Base-by-base conservation (phyloP, 352 stramenopile genomes). In the Globisporangium rhizosaccharum region DNA sequence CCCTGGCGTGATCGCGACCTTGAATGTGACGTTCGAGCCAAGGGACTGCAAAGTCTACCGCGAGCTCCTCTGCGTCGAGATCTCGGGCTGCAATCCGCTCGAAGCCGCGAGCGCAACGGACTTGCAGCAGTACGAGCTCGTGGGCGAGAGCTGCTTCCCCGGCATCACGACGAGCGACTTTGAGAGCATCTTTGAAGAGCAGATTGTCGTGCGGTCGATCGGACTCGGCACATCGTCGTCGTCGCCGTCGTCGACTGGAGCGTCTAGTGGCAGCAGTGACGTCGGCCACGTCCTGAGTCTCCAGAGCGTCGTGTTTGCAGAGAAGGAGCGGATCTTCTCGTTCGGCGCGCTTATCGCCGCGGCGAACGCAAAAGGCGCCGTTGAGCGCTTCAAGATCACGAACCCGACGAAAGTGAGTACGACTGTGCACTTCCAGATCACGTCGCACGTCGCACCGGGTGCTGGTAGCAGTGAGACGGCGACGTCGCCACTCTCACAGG, bases 351-450 rank as follows among this genome's bases (percentile, higher is more conserved):
- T 97, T 33, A 78, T 94, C 39, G 75, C 82, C 10, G 75, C 75
- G 2, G 57, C 65, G 4, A 84, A 72, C 55, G 74, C 74, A 37
- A 88, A 94, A 56, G 95, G 88, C 30, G 76, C 84, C 6, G 73
- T 90, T 17, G 94, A 98, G 63, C 74, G 94, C 2, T 97, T 98
- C 61, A 97, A 97, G 65, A 98, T 98, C 41, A 92, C 83, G 0
- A 98, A 98, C 64, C 88, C 88, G n/a, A 97, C 83, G 56, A 98
- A 98, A 76, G 92, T 98, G 41, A 82, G 72, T n/a, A 90, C 90
- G 18, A 85, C 65, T 2, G 87, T 98, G 1, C 76, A 84, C 26
- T 97, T 98, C 63, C 67, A 73, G 17, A 78, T 98, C 49, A 63
- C 47, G 2, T 46, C 65, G 26, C 56, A 11, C n/a, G 41, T 47